Conservation (phyloP, 2,329 filamentous ascomycete species). For the Arthrocladium fulminans region DNA sequence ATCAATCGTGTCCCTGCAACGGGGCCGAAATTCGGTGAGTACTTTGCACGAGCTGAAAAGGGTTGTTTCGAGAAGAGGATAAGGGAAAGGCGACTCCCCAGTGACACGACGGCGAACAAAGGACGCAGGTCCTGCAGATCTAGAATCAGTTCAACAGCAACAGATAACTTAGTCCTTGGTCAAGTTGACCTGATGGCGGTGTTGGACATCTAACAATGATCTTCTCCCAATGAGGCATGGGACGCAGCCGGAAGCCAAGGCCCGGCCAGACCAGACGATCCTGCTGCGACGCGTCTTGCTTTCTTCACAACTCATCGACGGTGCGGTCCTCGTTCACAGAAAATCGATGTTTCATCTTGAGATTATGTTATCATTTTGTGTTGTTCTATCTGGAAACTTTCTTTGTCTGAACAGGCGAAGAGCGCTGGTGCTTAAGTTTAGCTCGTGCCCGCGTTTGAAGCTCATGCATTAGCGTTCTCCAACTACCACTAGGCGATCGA, state of each 20-base stretch:
- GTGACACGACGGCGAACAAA: background rate
- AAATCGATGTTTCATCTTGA: background rate
- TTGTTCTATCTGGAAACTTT: background rate
- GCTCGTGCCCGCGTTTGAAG: background rate
- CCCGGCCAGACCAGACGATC: background rate
- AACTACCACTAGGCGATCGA: background rate
- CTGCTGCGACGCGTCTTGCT: background rate
- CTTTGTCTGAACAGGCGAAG: background rate
- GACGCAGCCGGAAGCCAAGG: constrained; percentile 2
- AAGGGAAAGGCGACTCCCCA: background rate
- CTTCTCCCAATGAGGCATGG: background rate
- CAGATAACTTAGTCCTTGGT: background rate
- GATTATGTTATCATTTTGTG: background rate
- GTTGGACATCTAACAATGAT: background rate
- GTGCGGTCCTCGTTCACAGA: background rate
- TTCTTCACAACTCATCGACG: background rate
- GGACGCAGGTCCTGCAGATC: background rate
- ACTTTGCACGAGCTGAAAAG: background rate
- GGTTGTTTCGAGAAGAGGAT: background rate
- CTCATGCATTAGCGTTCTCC: constrained; percentile 1
- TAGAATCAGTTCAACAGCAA: background rate
- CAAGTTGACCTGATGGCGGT: background rate
- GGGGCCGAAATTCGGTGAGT: background rate
- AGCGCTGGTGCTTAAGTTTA: background rate
- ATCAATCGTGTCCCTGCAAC: too few relatives aligned